A percentile compares a stretch with the other conserved stretches of the same genome.
These are phyloP conservation scores for Rhizopogon parksii DNA, from an alignment of 1,284 basidiomycete species.

Conservation along the genomic window DNA sequence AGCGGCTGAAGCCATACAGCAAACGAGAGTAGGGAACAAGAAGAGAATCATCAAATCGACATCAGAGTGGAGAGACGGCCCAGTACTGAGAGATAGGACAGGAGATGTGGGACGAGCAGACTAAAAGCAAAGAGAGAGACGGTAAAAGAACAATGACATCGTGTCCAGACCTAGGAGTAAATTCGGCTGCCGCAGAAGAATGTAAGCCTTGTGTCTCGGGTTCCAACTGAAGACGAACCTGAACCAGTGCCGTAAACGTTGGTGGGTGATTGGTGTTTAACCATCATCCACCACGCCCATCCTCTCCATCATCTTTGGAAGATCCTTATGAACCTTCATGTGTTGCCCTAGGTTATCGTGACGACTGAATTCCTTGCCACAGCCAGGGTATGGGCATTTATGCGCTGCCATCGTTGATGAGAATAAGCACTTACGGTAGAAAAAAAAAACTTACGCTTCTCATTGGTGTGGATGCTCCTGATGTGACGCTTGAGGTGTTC, in stretches of 20 bases:
- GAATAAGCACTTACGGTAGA: constrained; percentile 7
- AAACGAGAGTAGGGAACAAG: background rate
- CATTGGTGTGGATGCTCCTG: constrained; percentile 59
- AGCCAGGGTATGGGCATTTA: constrained; percentile 69
- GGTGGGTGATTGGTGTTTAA: constrained; percentile 9
- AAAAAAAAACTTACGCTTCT: constrained; percentile 46
- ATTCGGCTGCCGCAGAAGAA: background rate
- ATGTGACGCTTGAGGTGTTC: constrained; percentile 65
- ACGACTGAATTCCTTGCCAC: constrained; percentile 77
- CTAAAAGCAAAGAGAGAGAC: background rate
- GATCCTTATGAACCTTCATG: constrained; percentile 56
- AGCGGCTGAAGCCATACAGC: background rate
- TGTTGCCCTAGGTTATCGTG: constrained; percentile 83
- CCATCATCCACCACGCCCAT: constrained; percentile 19
- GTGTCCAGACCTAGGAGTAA: background rate
- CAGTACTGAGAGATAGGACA: background rate
- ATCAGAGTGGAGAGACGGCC: background rate
- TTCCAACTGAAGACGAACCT: background rate
- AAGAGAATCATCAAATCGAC: background rate
- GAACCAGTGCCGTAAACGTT: constrained; percentile 1
- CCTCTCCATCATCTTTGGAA: constrained; percentile 23
- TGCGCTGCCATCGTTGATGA: constrained; percentile 44
- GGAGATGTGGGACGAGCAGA: background rate
- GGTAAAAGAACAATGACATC: background rate
- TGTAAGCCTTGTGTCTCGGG: background rate